Evolutionary conservation across 2,329 filamentous ascomycete genomes (phyloP).

Genomic region (Fusarium tupiense): DNA sequence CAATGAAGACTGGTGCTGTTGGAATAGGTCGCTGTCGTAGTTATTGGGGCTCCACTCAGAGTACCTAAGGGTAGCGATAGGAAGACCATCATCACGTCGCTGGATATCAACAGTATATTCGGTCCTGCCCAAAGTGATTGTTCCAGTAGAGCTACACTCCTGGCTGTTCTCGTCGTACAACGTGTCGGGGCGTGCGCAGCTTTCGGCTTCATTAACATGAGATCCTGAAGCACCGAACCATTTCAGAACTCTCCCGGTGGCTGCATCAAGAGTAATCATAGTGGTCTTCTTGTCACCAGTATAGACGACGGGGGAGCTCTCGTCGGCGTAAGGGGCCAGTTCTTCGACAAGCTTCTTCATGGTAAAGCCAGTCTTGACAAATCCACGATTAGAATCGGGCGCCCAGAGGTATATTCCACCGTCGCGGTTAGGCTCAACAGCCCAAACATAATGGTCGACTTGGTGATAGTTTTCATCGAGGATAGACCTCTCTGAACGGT

Average conservation of each 20-base stretch:
- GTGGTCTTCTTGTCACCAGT: slow-evolving; percentile 92
- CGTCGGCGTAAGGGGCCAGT: slow-evolving; percentile 77
- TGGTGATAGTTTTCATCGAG: slow-evolving; percentile 67
- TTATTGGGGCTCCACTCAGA: slow-evolving; percentile 96
- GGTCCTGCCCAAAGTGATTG: slow-evolving; percentile 83
- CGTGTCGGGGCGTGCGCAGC: slow-evolving; percentile 76
- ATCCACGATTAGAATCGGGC: slow-evolving; percentile 66
- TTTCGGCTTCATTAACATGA: slow-evolving; percentile 75
- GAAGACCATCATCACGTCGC: slow-evolving; percentile 75
- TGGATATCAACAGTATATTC: slow-evolving; percentile 92
- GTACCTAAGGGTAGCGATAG: slow-evolving; percentile 89
- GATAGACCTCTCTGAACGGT: slow-evolving; percentile 73
- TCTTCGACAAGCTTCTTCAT: slow-evolving; percentile 91
- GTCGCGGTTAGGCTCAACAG: slow-evolving; percentile 89
- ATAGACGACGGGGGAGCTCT: slow-evolving; percentile 83
- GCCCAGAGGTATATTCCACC: slow-evolving; percentile 89
- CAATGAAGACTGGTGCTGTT: slow-evolving; percentile 81
- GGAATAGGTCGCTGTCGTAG: slow-evolving; percentile 85
- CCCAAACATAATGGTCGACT: slow-evolving; percentile 92
- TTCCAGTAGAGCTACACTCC: slow-evolving; percentile 83
- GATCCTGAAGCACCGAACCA: slow-evolving; percentile 82
- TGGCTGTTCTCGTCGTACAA: slow-evolving; percentile 73
- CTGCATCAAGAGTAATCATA: slow-evolving; percentile 88
- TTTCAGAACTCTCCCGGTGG: slow-evolving; percentile 82
- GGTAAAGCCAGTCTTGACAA: slow-evolving; percentile 75